phyloP scores from a whole-genome alignment of 139 green algal species.

The Volvox reticuliferus region DNA sequence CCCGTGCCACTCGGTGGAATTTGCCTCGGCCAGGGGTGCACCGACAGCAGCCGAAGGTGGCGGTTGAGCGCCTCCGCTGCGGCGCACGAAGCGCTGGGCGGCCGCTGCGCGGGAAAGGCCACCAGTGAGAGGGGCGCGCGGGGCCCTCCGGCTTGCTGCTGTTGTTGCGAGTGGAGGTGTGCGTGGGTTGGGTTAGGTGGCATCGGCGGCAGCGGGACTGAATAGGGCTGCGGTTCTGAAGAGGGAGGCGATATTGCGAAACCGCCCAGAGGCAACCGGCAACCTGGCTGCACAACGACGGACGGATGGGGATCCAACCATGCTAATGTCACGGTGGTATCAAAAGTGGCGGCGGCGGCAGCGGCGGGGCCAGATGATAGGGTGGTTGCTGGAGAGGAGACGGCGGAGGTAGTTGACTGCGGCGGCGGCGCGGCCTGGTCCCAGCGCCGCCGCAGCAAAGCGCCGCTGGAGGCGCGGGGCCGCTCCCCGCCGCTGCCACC shows the following conservation, averaged over 20 bases:
- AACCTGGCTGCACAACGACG: neutral
- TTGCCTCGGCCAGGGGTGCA: conserved; percentile 10
- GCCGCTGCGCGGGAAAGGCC: conserved; percentile 20
- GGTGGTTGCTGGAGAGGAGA: no score
- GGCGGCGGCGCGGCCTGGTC: neutral
- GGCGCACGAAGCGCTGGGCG: neutral
- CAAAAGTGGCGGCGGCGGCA: neutral
- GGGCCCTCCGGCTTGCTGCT: neutral
- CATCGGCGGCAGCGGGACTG: no score
- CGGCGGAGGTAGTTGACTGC: neutral
- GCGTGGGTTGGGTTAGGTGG: no score
- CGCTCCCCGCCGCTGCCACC: neutral
- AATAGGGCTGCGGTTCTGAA: neutral
- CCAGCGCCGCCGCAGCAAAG: neutral
- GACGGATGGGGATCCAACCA: conserved; percentile 31
- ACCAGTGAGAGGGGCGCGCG: neutral
- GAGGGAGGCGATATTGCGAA: neutral
- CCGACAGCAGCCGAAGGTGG: conserved; percentile 10
- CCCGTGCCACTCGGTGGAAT: neutral
- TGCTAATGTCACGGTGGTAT: neutral
- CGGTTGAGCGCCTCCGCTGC: conserved; percentile 12
- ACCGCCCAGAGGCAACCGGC: conserved; percentile 15
- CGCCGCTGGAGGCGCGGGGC: neutral
- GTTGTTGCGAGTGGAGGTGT: neutral
- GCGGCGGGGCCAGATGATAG: neutral